A percentile compares a stretch with the other conserved stretches of the same genome.
Conservation (phyloP, 768 basidiomycete genomes). For the Filobasidium floriforme region DNA sequence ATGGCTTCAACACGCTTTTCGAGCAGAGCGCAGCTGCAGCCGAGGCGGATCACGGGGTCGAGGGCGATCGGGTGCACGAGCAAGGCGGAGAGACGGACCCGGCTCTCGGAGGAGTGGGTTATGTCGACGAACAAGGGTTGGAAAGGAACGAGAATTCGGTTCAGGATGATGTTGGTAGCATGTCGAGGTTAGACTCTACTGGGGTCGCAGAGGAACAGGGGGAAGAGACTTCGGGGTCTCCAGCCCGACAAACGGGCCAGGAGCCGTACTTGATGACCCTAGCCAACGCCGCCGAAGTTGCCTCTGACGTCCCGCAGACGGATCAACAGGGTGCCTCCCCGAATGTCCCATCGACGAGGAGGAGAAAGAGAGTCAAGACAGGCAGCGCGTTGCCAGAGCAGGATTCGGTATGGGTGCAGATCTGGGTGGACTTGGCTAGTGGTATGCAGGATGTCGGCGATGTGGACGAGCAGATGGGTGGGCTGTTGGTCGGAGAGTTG, state of each 20-base stretch:
- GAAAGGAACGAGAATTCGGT: neutral
- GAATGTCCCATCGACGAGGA: neutral
- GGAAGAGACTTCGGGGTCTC: neutral
- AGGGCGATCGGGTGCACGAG: neutral
- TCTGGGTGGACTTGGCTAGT: neutral
- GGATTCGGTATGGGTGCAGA: conserved; percentile 6
- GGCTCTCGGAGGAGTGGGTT: neutral
- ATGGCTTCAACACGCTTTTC: conserved; percentile 16
- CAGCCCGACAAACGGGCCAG: conserved; percentile 1
- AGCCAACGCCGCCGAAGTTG: conserved; percentile 18
- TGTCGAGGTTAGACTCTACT: neutral
- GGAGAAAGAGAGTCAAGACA: neutral
- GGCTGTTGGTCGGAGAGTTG: conserved; percentile 5
- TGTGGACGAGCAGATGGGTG: conserved; percentile 4
- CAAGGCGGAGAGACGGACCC: neutral
- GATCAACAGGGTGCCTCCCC: neutral
- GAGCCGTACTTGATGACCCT: conserved; percentile 19
- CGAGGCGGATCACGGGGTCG: neutral
- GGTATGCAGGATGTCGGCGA: neutral
- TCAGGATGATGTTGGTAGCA: neutral
- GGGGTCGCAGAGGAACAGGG: neutral
- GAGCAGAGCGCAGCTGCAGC: conserved; percentile 15
- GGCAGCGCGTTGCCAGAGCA: conserved; percentile 3
- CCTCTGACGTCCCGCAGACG: neutral
- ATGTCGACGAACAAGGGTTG: neutral